Evolutionary conservation across 768 basidiomycete species (phyloP).

Genomic region (Psilocybe subaeruginosa): DNA sequence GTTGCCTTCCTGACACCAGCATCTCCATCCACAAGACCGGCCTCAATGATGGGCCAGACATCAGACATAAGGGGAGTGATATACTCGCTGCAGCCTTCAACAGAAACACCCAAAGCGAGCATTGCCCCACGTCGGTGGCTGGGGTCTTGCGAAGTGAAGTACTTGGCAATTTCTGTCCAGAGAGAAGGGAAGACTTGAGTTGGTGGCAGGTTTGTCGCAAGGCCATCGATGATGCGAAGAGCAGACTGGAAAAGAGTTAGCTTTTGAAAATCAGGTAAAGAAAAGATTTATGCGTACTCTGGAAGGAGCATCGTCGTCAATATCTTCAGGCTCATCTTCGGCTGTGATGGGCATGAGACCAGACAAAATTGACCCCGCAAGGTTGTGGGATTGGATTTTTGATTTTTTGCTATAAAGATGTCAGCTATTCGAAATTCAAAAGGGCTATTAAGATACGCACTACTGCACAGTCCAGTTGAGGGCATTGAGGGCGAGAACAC

Average conservation of each 20-base stretch:
- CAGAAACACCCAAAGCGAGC: conserved; percentile 92
- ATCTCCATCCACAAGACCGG: conserved; percentile 84
- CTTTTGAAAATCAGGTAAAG: background rate
- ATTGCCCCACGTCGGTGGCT: conserved; percentile 87
- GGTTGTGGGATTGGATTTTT: conserved; percentile 84
- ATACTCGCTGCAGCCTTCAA: conserved; percentile 97
- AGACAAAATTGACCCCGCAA: conserved; percentile 85
- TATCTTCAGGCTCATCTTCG: conserved; percentile 91
- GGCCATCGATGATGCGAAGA: conserved; percentile 90
- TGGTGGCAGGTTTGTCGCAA: conserved; percentile 91
- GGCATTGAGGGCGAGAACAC: conserved; percentile 89
- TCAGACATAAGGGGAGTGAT: conserved; percentile 92
- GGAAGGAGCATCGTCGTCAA: conserved; percentile 91
- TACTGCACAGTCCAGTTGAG: conserved; percentile 98
- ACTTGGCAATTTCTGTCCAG: conserved; percentile 78
- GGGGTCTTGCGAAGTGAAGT: conserved; percentile 82
- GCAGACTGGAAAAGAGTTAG: conserved; percentile 63
- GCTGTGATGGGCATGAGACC: conserved; percentile 93
- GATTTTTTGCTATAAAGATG: conserved; percentile 80
- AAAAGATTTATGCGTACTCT: conserved; percentile 56
- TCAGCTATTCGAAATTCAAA: background rate
- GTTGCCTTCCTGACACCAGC: conserved; percentile 90
- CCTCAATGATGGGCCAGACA: conserved; percentile 94
- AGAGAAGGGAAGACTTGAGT: conserved; percentile 95
- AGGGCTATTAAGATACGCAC: conserved; percentile 44